Percentiles rank a stretch among this genome's conserved stretches.
Conservation (phyloP, 2,329 filamentous ascomycete species). For the Cytospora piceicola region DNA sequence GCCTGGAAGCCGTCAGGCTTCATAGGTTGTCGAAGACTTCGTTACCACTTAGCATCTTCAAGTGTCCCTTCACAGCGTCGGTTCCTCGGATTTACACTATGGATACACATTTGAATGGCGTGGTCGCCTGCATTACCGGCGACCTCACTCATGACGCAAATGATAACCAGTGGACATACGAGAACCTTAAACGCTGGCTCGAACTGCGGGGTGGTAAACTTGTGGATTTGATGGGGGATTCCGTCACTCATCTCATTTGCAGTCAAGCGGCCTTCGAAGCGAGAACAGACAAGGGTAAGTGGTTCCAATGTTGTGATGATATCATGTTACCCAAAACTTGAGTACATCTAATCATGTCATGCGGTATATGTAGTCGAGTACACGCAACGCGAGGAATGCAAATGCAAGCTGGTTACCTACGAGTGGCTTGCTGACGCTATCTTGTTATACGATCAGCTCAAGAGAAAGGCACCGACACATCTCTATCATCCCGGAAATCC, state of each 20-base stretch:
- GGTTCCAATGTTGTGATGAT: too few species aligned
- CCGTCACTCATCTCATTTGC: constrained; percentile 75
- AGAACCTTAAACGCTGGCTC: constrained; percentile 70
- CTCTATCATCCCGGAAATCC: constrained; percentile 22
- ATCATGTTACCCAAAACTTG: not conserved
- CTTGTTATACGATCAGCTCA: constrained; percentile 1
- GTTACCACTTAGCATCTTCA: constrained; percentile 31
- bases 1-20: not conserved
- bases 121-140: constrained; percentile 62
- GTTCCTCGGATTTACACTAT: not conserved
- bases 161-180: constrained; percentile 46
- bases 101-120: constrained; percentile 48
- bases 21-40: not conserved
- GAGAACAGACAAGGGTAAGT: constrained; percentile 43
- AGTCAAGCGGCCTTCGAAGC: constrained; percentile 64
- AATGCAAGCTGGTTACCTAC: constrained; percentile 48
- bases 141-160: constrained; percentile 49
- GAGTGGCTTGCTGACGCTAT: constrained; percentile 60
- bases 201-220: constrained; percentile 63
- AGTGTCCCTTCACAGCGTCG: constrained; percentile 29
- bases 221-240: constrained; percentile 51
- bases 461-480: constrained; percentile 8
- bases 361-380: constrained; percentile 43
- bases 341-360: not conserved
- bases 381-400: constrained; percentile 37